These are phyloP conservation scores for Fomitopsis pinicola DNA, from an alignment of 1,284 basidiomycete species.

Conservation along the genomic window DNA sequence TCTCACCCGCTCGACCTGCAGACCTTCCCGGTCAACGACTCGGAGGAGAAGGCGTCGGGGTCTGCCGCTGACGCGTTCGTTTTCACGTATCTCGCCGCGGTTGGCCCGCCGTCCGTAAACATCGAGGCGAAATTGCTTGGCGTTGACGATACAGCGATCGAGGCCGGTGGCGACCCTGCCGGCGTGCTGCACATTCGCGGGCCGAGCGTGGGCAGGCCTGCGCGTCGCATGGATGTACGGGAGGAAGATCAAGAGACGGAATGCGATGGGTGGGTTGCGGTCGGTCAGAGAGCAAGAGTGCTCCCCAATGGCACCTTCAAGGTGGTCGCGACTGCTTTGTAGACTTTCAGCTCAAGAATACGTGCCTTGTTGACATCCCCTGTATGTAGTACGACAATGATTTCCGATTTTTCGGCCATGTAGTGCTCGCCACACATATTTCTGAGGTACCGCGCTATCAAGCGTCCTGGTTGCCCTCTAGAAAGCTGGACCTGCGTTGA, in stretches of 20 bases:
- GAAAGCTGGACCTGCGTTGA: no score
- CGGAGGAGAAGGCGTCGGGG: constrained; percentile 16
- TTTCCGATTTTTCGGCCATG: no score
- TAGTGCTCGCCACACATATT: no score
- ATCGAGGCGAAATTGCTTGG: constrained; percentile 66
- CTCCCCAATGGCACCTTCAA: constrained; percentile 31
- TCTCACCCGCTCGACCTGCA: constrained; percentile 75
- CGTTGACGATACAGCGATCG: constrained; percentile 58
- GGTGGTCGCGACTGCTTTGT: constrained; percentile 9
- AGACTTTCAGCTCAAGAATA: not conserved
- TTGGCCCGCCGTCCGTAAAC: constrained; percentile 71
- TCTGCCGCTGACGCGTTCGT: constrained; percentile 27
- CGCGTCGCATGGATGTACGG: constrained; percentile 38
- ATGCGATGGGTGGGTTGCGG: constrained; percentile 22
- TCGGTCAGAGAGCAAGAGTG: constrained; percentile 26
- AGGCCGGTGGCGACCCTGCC: constrained; percentile 42
- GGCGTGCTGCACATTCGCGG: constrained; percentile 35
- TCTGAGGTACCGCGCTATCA: no score
- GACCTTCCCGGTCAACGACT: constrained; percentile 41
- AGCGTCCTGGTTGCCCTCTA: no score
- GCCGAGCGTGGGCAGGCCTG: constrained; percentile 47
- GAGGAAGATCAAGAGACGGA: constrained; percentile 16
- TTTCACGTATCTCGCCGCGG: constrained; percentile 43
- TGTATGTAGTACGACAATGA: not conserved
- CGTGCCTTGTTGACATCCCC: not conserved